Evolutionary conservation across 2,329 filamentous ascomycete species (phyloP), one percentile per base, ranked within the genome.

Genomic region (Plenodomus tracheiphilus): DNA sequence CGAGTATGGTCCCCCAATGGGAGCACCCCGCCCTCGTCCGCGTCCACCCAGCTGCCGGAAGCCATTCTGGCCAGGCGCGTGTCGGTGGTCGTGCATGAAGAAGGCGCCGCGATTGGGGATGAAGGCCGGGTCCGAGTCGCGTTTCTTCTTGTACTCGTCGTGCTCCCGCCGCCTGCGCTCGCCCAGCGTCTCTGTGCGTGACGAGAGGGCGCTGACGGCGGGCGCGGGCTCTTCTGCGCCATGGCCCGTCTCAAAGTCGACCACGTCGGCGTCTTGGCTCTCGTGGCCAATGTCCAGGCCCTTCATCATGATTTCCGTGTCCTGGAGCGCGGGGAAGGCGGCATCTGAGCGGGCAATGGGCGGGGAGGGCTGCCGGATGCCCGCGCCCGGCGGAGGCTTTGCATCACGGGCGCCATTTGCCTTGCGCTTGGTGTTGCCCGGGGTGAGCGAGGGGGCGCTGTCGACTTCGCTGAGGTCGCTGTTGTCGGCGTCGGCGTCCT

Each of bases 71-170:
- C 85, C 84, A 38, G 86, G 83, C n/a, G 87, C 87, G 47, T 88
- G 84, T 54, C 91, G 84, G 66, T 94, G 90, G 70, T 97, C 94
- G 73, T 97, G 93, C 84, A 97, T 91, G 77, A 97, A 97, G 79
- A 97, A 97, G 54, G 89, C 87, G 50, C 94, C 94, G 58, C 93
- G 82, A 66, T 95, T 97, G 45, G 94, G 93, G 46, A 97, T 93
- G 74, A 96, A 96, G 10, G 92, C 86, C 30, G 93, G 93, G 71
- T 96, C 91, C 62, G 90, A 86, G 68, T 96, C 91, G 61, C 90
- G 84, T 72, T 89, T 89, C 75, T 88, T 90, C 75, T 87, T 86
- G 76, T 96, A 95, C 67, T 96, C 90, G 57, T 96, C 91, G 65
- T 96, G 90, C 67, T 97, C 92, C 60, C 88, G 85, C 57, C 89